A percentile compares a stretch with the other conserved stretches of the same genome.
Conservation (phyloP, 495 filamentous ascomycete species). For the Elasticomyces elasticus region DNA sequence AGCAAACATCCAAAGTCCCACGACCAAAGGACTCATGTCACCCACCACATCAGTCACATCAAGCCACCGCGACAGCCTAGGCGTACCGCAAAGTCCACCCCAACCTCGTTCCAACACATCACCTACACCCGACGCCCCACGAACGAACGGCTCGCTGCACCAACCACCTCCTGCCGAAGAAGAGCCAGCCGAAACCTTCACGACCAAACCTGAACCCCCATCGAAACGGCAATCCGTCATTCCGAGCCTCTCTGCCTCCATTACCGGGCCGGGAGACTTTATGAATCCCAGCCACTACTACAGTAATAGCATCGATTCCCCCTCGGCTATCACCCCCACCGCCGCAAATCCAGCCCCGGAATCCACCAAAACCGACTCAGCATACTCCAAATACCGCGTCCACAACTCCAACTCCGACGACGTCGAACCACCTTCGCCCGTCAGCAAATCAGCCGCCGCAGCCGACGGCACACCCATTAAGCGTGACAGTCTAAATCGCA, state of each 20-base stretch:
- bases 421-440: conserved; percentile 34
- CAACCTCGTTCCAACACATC: not conserved
- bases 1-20: conserved; percentile 37
- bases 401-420: conserved; percentile 8
- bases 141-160: conserved; percentile 16
- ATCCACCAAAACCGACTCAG: not conserved
- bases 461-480: conserved; percentile 36
- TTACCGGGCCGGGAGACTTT: conserved; percentile 8
- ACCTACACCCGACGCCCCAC: not conserved
- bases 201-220: not conserved
- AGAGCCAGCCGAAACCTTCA: not conserved
- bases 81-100: conserved; percentile 11
- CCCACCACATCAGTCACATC: conserved; percentile 42
- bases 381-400: conserved; percentile 8
- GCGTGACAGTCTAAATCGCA: conserved; percentile 41
- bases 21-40: conserved; percentile 37
- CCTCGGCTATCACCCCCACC: conserved; percentile 1
- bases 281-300: conserved; percentile 17
- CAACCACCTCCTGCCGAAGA: conserved; percentile 20
- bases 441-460: conserved; percentile 7
- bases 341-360: not conserved
- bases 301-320: conserved; percentile 14
- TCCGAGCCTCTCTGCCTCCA: conserved; percentile 17
- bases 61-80: conserved; percentile 18
- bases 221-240: not conserved